These are phyloP conservation scores for Talaromyces proteolyticus DNA, from an alignment of 495 filamentous ascomycete species.

Conservation along the genomic window DNA sequence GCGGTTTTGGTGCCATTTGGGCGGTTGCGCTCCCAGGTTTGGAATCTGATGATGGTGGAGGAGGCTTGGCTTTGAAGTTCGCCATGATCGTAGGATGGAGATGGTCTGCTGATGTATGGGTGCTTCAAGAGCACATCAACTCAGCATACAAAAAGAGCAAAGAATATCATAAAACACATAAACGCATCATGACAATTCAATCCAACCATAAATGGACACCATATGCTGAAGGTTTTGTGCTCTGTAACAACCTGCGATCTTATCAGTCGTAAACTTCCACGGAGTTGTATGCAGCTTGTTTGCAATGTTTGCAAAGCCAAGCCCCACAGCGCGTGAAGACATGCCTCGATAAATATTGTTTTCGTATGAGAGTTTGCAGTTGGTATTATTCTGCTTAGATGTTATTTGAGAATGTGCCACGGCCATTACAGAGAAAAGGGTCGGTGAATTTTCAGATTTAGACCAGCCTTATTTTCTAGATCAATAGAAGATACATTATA, in stretches of 20 bases:
- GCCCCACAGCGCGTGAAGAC: too few species aligned
- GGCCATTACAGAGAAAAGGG: too few species aligned
- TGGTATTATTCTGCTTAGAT: too few species aligned
- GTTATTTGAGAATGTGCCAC: too few species aligned
- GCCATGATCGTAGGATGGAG: background rate
- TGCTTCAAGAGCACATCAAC: background rate
- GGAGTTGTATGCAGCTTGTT: constrained; percentile 1
- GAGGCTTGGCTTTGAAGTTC: constrained; percentile 3
- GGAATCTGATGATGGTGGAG: background rate
- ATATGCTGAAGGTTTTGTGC: too few species aligned
- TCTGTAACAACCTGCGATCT: too few species aligned
- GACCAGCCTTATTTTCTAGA: too few species aligned
- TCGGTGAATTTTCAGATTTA: too few species aligned
- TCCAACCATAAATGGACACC: background rate
- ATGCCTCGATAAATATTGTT: too few species aligned
- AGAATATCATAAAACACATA: background rate
- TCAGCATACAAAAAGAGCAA: background rate
- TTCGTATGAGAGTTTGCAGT: too few species aligned
- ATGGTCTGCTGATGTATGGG: background rate
- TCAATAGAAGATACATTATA: too few species aligned
- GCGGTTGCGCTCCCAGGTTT: background rate
- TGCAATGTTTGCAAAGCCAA: constrained; percentile 9
- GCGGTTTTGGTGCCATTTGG: background rate
- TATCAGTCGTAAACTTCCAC: too few species aligned
- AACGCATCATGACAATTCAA: background rate